Conservation (phyloP, 2,329 filamentous ascomycete genomes). For the Seiridium cupressi region DNA sequence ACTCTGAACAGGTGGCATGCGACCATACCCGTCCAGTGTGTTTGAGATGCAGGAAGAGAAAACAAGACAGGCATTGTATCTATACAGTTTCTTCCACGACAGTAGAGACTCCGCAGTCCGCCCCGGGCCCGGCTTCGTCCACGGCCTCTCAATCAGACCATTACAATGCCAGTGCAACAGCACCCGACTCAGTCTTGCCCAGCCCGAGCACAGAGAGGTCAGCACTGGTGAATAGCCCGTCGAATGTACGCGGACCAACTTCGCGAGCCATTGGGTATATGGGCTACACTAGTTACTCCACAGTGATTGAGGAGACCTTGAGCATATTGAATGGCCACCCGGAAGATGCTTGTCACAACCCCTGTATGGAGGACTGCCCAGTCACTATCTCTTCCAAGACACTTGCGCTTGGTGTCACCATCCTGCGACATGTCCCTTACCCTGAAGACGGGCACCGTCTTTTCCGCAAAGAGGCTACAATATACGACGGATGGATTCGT, state of each 20-base stretch:
- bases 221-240: constrained; percentile 9
- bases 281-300: not conserved
- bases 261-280: constrained; percentile 13
- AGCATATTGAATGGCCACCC: not conserved
- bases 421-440: not conserved
- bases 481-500: not conserved
- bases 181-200: not conserved
- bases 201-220: not conserved
- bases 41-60: constrained; percentile 32
- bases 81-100: constrained; percentile 26
- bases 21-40: constrained; percentile 40
- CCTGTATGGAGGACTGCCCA: not conserved
- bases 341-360: not conserved
- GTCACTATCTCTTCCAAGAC: constrained; percentile 1
- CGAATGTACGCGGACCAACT: constrained; percentile 13
- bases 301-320: constrained; percentile 6
- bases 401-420: constrained; percentile 1
- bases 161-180: not conserved
- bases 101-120: not conserved
- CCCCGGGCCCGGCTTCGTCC: constrained; percentile 6
- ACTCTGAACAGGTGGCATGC: constrained; percentile 33
- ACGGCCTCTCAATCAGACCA: not conserved
- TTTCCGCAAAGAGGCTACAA: not conserved
- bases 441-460: not conserved
- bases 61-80: constrained; percentile 30